phyloP scores from a whole-genome alignment of 2,329 filamentous ascomycete genomes.

The Epichloe scottii region DNA sequence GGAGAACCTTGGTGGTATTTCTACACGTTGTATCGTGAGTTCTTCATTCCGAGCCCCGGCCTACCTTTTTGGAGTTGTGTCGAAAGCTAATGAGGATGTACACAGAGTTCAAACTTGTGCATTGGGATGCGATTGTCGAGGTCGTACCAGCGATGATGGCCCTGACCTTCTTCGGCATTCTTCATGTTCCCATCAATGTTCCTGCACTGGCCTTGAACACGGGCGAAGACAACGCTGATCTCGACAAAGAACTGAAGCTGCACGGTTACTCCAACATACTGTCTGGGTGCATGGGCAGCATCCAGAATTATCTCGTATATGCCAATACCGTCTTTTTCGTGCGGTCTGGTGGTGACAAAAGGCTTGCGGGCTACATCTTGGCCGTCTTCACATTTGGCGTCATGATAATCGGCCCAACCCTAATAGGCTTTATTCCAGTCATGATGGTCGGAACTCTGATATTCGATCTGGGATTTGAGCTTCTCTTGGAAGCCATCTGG shows the following conservation, averaged over 20 bases:
- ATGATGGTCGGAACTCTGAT: conserved; percentile 96
- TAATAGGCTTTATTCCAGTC: conserved; percentile 90
- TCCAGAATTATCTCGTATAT: conserved; percentile 95
- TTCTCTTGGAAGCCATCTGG: conserved; percentile 79
- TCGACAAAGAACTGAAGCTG: conserved; percentile 82
- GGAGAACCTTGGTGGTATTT: conserved; percentile 96
- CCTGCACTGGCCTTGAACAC: conserved; percentile 83
- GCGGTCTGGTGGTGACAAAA: conserved; percentile 75
- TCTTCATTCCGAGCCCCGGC: neutral
- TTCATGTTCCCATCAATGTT: conserved; percentile 97
- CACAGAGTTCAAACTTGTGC: conserved; percentile 69
- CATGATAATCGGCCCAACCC: conserved; percentile 71
- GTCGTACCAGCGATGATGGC: conserved; percentile 92
- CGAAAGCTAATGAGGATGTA: neutral
- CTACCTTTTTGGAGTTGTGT: neutral
- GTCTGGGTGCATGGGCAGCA: conserved; percentile 76
- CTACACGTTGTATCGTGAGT: conserved; percentile 82
- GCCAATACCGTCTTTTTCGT: conserved; percentile 98
- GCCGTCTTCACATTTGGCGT: conserved; percentile 69
- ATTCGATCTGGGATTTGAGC: conserved; percentile 85
- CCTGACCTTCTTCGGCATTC: conserved; percentile 89
- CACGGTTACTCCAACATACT: conserved; percentile 89
- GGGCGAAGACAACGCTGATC: conserved; percentile 81
- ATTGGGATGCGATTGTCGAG: conserved; percentile 72
- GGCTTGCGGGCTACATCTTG: conserved; percentile 75